Evolutionary conservation across 148 eudicot species (phyloP).

Genomic region (Vaccinium darrowii): DNA sequence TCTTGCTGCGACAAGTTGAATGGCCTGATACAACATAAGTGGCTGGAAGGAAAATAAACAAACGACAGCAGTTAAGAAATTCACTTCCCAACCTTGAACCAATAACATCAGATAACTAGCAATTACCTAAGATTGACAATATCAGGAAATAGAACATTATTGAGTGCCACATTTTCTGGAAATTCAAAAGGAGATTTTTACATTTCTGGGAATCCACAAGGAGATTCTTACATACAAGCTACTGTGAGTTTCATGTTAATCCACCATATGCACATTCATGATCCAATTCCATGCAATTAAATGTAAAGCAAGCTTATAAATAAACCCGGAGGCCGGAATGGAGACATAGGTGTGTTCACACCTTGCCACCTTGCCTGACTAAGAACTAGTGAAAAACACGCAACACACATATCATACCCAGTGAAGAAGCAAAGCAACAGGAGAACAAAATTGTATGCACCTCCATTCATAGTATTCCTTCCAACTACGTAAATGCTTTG

Average conservation of each 20-base stretch:
- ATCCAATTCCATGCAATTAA: not conserved
- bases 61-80: not conserved
- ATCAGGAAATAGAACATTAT: not conserved
- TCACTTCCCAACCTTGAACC: not conserved
- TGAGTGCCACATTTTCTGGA: not conserved
- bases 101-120: not conserved
- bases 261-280: not conserved
- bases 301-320: not conserved
- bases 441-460: conserved; percentile 65
- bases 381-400: not conserved
- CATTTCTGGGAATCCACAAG: not conserved
- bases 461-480: conserved; percentile 93
- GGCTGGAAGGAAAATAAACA: conserved; percentile 55
- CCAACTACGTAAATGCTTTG: conserved; percentile 61
- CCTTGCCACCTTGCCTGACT: not conserved
- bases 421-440: conserved; percentile 83
- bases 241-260: not conserved
- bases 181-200: not conserved
- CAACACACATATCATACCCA: conserved; percentile 55
- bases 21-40: conserved; percentile 62
- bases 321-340: not conserved
- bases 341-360: not conserved
- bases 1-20: conserved; percentile 47
- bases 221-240: not conserved
- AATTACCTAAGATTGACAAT: not conserved